Conservation (phyloP, 2,329 filamentous ascomycete species). For the Venturia carpophila region DNA sequence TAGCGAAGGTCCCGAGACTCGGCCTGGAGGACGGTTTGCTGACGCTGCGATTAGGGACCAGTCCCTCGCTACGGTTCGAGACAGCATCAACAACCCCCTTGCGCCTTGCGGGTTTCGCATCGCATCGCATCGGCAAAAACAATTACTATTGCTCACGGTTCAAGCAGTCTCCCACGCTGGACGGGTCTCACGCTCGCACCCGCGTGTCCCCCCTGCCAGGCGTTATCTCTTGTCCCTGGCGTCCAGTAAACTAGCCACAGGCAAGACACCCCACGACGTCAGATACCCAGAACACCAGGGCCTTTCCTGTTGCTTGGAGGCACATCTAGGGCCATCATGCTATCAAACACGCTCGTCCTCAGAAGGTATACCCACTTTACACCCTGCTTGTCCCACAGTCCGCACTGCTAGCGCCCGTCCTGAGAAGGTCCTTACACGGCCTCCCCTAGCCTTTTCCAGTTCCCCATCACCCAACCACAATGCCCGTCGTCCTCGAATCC, state of each 20-base stretch:
- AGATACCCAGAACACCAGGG: constrained; percentile 5
- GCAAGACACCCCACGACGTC: constrained; percentile 5
- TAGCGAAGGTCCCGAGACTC: too few relatives aligned
- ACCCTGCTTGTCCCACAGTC: constrained; percentile 11
- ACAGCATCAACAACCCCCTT: not conserved
- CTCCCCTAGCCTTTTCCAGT: not conserved
- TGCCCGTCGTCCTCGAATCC: not conserved
- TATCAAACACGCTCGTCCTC: not conserved
- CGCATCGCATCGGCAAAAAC: not conserved
- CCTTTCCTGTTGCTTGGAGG: constrained; percentile 4
- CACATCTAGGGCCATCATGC: not conserved
- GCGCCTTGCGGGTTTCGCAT: not conserved
- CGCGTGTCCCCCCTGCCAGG: constrained; percentile 2
- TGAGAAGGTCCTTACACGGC: not conserved
- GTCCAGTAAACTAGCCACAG: not conserved
- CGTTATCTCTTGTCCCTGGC: constrained; percentile 4
- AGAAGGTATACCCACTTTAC: not conserved
- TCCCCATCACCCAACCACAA: not conserved
- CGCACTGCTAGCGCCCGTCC: constrained; percentile 2
- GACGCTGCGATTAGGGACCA: not conserved
- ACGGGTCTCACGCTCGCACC: not conserved
- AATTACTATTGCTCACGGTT: not conserved
- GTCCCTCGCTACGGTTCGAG: not conserved
- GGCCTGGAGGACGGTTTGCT: not conserved
- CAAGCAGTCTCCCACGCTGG: constrained; percentile 1